Percentiles rank a stretch among this genome's conserved stretches.
These are phyloP conservation scores for Oenanthe javanica DNA, from an alignment of 140 eudicot species.

Conservation along the genomic window DNA sequence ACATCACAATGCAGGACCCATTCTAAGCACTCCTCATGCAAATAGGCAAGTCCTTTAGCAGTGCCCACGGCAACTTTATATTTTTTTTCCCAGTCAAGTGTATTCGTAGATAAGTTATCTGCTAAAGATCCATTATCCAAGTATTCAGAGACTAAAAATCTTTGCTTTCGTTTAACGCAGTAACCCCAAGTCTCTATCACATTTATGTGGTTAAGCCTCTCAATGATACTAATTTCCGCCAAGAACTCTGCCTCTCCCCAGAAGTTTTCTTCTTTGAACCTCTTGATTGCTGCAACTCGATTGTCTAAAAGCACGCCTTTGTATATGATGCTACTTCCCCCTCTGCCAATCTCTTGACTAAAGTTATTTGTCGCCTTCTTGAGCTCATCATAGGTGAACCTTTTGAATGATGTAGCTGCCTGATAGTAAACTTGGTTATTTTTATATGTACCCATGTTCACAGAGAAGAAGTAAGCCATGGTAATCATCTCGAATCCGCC, in stretches of 20 bases:
- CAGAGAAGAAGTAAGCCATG: conserved; percentile 2
- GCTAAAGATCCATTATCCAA: conserved; percentile 29
- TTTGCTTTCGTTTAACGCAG: conserved; percentile 24
- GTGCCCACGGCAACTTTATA: conserved; percentile 17
- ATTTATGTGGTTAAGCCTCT: conserved; percentile 26
- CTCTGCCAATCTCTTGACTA: conserved; percentile 32
- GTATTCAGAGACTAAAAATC: conserved; percentile 26
- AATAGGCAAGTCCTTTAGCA: conserved; percentile 34
- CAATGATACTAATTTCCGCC: conserved; percentile 29
- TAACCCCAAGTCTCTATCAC: conserved; percentile 30
- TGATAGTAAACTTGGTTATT: neutral
- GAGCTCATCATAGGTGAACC: conserved; percentile 30
- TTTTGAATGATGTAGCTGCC: conserved; percentile 21
- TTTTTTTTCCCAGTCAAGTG: conserved; percentile 23
- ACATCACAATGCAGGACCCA: conserved; percentile 35
- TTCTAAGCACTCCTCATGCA: conserved; percentile 40
- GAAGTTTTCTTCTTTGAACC: conserved; percentile 17
- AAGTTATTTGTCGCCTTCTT: conserved; percentile 21
- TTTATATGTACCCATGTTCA: neutral
- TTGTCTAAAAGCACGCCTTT: conserved; percentile 24
- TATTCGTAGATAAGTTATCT: conserved; percentile 6
- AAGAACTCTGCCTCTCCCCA: conserved; percentile 30
- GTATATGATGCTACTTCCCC: conserved; percentile 29
- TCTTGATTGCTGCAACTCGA: conserved; percentile 27
- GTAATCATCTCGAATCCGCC: conserved; percentile 9